A percentile compares a stretch with the other conserved stretches of the same genome.
Evolutionary conservation across 352 stramenopile species (phyloP).

Genomic region (Lagenidium giganteum): DNA sequence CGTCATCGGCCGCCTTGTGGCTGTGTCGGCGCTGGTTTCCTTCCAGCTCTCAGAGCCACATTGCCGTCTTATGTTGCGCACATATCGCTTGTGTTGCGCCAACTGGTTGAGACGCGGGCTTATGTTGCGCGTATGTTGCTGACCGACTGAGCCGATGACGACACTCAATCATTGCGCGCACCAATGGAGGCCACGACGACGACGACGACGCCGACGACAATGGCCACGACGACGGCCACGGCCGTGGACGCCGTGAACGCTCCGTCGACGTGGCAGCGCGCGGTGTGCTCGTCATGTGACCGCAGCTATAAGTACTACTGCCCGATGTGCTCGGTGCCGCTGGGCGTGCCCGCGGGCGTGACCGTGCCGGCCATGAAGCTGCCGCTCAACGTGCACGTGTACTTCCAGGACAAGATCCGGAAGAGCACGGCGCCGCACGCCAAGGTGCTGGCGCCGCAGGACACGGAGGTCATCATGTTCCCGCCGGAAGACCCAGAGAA

Average conservation of each 20-base stretch:
- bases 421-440: conserved; percentile 86
- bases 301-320: conserved; percentile 88
- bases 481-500: conserved; percentile 24
- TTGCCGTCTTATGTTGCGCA: too few species aligned
- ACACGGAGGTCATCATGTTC: conserved; percentile 70
- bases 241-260: conserved; percentile 5
- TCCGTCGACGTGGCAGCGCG: conserved; percentile 60
- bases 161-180: too few species aligned
- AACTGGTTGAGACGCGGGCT: too few species aligned
- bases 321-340: conserved; percentile 53
- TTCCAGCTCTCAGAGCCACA: too few species aligned
- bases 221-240: neutral
- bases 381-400: conserved; percentile 77
- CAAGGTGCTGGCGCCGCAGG: conserved; percentile 65
- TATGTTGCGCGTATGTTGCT: too few species aligned
- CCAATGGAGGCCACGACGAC: too few species aligned
- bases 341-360: conserved; percentile 49
- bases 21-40: too few species aligned
- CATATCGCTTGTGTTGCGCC: too few species aligned
- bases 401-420: conserved; percentile 87
- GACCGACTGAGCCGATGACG: too few species aligned
- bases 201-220: too few species aligned
- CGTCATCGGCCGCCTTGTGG: too few species aligned
- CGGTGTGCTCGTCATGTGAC: conserved; percentile 53
- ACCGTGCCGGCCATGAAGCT: conserved; percentile 49